These are phyloP conservation scores for Melastoma candidum DNA, from an alignment of 441 rosid species.

Conservation along the genomic window DNA sequence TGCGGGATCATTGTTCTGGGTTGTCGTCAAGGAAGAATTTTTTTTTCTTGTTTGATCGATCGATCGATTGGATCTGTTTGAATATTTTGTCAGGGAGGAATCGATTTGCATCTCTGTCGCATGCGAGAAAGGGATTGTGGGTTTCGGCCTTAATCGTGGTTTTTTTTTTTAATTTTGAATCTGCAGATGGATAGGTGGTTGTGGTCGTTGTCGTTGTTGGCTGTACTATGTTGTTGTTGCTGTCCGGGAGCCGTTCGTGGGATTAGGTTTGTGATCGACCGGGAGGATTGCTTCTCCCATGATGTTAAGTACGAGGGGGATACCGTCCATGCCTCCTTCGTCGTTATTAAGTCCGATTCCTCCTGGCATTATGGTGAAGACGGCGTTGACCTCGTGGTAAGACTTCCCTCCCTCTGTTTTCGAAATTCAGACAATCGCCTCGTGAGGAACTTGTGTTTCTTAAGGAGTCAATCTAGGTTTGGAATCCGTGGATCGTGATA, in stretches of 20 bases:
- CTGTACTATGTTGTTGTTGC: conserved; percentile 16
- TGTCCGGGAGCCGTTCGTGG: conserved; percentile 29
- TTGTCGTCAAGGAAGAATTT: too few species aligned
- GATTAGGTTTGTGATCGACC: conserved; percentile 58
- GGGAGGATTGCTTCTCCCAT: conserved; percentile 67
- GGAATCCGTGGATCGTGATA: too few species aligned
- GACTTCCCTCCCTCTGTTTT: background rate
- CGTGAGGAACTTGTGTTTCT: too few species aligned
- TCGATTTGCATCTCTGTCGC: too few species aligned
- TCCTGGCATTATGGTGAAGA: conserved; percentile 47
- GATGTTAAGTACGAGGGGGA: conserved; percentile 63
- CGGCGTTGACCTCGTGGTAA: conserved; percentile 65
- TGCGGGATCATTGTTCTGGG: too few species aligned
- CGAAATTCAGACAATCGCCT: too few species aligned
- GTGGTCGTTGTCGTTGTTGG: conserved; percentile 5
- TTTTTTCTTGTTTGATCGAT: too few species aligned
- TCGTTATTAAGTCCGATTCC: conserved; percentile 49
- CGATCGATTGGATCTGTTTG: too few species aligned
- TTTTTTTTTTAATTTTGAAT: background rate
- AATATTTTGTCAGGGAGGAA: too few species aligned
- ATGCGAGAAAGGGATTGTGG: too few species aligned
- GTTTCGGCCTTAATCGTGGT: too few species aligned
- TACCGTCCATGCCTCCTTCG: conserved; percentile 51
- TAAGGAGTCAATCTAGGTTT: too few species aligned
- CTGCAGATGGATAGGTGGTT: conserved; percentile 32